Conservation (phyloP, 345 rosid genomes). For the Hibiscus mutabilis region DNA sequence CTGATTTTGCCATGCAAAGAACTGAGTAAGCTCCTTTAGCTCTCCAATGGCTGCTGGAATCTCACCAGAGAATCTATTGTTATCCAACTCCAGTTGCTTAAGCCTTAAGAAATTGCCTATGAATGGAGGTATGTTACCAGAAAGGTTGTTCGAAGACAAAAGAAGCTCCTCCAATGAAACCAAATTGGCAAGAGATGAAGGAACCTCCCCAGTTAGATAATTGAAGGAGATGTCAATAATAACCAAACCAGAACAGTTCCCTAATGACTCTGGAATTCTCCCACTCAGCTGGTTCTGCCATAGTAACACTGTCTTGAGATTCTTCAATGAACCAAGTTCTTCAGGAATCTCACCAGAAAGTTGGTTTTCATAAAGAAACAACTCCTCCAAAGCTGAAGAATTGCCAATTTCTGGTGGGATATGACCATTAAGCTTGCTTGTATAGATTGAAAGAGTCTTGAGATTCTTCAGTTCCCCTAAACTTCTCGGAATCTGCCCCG, state of each 20-base stretch:
- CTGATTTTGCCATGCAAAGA: constrained; percentile 66
- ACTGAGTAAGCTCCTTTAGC: constrained; percentile 47
- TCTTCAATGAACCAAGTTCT: constrained; percentile 35
- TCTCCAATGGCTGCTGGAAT: constrained; percentile 50
- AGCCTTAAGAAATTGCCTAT: constrained; percentile 38
- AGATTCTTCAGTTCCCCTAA: constrained; percentile 54
- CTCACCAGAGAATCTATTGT: constrained; percentile 42
- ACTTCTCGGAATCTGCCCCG: constrained; percentile 46
- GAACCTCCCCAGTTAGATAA: constrained; percentile 41
- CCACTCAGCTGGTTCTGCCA: constrained; percentile 62
- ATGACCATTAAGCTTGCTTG: constrained; percentile 47
- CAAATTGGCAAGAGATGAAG: constrained; percentile 34
- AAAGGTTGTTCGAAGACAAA: constrained; percentile 43
- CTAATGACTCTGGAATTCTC: constrained; percentile 39
- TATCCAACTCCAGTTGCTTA: constrained; percentile 62
- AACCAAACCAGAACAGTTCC: constrained; percentile 34
- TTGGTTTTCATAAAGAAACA: constrained; percentile 54
- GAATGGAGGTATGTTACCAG: constrained; percentile 45
- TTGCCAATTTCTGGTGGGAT: constrained; percentile 53
- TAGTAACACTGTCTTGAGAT: constrained; percentile 44
- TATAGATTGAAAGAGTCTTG: constrained; percentile 51
- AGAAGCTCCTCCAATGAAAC: constrained; percentile 51
- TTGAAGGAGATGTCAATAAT: background rate
- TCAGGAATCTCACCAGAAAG: constrained; percentile 49
- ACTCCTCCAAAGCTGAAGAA: constrained; percentile 44